phyloP scores from a whole-genome alignment of 129 eudicot genomes.

The Mikania micrantha region DNA sequence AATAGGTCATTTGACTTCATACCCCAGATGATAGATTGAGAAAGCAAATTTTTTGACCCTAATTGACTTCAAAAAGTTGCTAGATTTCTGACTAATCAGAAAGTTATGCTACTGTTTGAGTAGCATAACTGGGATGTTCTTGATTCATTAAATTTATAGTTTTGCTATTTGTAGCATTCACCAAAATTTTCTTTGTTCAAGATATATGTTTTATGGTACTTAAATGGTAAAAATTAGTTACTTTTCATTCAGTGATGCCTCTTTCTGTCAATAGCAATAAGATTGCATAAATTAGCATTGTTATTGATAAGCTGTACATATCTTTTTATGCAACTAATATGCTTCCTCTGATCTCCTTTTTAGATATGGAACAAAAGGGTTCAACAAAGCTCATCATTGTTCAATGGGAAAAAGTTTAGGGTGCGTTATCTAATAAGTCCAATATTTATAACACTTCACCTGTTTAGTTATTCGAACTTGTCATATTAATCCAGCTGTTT shows the following conservation, averaged over 20 bases:
- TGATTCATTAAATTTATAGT: not conserved
- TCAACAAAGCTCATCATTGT: slow-evolving; percentile 55
- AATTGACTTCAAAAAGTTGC: not conserved
- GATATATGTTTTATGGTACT: not conserved
- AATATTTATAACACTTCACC: not conserved
- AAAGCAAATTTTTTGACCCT: not conserved
- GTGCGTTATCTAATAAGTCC: slow-evolving; percentile 33
- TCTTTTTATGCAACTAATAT: not conserved
- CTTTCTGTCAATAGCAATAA: slow-evolving; percentile 12
- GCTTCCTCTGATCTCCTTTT: slow-evolving; percentile 15
- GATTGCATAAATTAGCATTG: slow-evolving; percentile 5
- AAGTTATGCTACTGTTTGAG: not conserved
- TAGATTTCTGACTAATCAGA: not conserved
- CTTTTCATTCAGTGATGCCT: slow-evolving; percentile 9
- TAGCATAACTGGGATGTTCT: not conserved
- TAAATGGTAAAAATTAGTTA: not conserved
- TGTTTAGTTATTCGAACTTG: slow-evolving; percentile 1
- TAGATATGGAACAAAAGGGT: slow-evolving; percentile 85
- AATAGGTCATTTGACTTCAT: not conserved
- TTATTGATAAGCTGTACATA: not conserved
- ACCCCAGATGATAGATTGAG: not conserved
- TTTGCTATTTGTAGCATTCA: slow-evolving; percentile 1
- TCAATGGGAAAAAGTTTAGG: slow-evolving; percentile 88
- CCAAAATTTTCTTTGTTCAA: slow-evolving; percentile 2
- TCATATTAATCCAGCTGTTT: not conserved